Conservation (phyloP, 2,329 filamentous ascomycete species). For the Nectriaceae sp. region DNA sequence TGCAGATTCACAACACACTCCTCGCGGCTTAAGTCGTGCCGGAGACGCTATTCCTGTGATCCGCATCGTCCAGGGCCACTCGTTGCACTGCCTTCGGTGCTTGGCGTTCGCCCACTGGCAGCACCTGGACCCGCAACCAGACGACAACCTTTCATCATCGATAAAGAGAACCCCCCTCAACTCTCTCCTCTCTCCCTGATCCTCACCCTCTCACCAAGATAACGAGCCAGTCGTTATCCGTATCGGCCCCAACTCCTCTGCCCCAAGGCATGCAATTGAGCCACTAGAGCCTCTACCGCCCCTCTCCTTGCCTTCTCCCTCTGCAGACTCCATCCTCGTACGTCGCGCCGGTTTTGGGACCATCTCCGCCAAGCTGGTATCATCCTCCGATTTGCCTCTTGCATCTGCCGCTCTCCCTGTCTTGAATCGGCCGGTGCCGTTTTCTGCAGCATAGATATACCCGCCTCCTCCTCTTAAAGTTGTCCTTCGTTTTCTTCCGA, state of each 20-base stretch:
- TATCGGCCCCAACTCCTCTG: conserved; percentile 17
- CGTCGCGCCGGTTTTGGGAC: neutral
- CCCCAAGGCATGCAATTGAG: conserved; percentile 21
- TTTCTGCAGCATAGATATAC: neutral
- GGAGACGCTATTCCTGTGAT: neutral
- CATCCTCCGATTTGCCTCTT: neutral
- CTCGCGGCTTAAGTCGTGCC: no score
- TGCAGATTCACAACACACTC: no score
- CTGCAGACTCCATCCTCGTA: conserved; percentile 1
- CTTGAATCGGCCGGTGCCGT: neutral
- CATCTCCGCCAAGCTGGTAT: neutral
- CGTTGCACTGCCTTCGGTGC: neutral
- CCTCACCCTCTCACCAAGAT: conserved; percentile 19
- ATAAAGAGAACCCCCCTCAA: conserved; percentile 26
- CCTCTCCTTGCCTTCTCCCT: conserved; percentile 2
- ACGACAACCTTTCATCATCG: conserved; percentile 30
- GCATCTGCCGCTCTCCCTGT: neutral
- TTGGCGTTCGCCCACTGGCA: conserved; percentile 10
- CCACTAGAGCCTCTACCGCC: conserved; percentile 11
- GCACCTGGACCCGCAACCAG: conserved; percentile 16
- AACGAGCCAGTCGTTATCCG: conserved; percentile 26
- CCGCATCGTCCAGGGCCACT: neutral
- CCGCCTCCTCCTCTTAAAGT: conserved; percentile 8
- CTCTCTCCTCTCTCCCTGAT: conserved; percentile 20
- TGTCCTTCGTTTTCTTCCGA: conserved; percentile 19